A percentile compares a stretch with the other conserved stretches of the same genome.
phyloP scores from a whole-genome alignment of 2,329 filamentous ascomycete species.

The Penicillium olsonii region DNA sequence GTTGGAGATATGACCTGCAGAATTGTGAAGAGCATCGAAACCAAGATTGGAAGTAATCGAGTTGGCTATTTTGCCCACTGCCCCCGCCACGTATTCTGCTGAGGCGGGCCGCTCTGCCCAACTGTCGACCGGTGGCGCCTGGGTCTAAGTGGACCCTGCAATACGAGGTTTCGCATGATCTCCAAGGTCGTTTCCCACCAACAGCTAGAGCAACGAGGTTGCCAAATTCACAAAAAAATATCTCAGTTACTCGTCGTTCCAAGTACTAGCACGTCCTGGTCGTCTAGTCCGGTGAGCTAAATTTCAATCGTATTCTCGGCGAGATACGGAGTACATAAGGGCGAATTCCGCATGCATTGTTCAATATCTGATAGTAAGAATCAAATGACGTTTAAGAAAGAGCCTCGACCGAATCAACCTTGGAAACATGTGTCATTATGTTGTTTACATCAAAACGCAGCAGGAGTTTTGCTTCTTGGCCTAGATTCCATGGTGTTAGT shows the following conservation, averaged over 20 bases:
- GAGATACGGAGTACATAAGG: neutral
- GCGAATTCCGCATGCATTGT: slow-evolving; percentile 9
- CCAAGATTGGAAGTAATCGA: neutral
- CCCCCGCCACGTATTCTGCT: too few relatives aligned
- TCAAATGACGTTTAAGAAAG: slow-evolving; percentile 12
- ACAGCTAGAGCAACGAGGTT: too few relatives aligned
- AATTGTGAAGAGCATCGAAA: neutral
- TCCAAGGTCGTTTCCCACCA: too few relatives aligned
- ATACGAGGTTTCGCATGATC: too few relatives aligned
- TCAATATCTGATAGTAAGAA: slow-evolving; percentile 17
- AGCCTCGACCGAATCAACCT: neutral
- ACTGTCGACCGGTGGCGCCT: too few relatives aligned
- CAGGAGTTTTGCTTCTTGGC: slow-evolving; percentile 81
- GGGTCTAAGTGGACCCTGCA: too few relatives aligned
- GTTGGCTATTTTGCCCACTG: too few relatives aligned
- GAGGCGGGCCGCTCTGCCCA: too few relatives aligned
- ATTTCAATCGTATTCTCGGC: neutral
- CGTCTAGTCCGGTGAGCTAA: neutral
- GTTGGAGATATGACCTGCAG: neutral
- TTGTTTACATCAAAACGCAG: slow-evolving; percentile 65
- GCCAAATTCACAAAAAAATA: too few relatives aligned
- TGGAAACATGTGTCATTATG: neutral
- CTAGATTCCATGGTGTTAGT: slow-evolving; percentile 37
- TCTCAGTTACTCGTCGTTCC: too few relatives aligned
- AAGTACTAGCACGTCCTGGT: too few relatives aligned